Conservation (phyloP, 192 early-diverging fungal genomes). For the Coemansia reversa region DNA sequence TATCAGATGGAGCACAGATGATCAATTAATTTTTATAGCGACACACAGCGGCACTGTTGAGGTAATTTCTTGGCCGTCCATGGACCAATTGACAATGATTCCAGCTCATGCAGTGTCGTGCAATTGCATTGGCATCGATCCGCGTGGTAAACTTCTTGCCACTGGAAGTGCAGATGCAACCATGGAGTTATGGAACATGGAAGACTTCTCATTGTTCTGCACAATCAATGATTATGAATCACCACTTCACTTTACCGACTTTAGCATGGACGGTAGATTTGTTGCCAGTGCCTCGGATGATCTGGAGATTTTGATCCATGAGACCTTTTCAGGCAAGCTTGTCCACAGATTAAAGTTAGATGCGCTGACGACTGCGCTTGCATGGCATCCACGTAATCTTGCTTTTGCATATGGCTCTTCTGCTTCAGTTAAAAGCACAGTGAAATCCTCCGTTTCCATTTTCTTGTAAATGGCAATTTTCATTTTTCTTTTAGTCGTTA, state of each 20-base stretch:
- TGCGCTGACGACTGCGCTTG: constrained; percentile 31
- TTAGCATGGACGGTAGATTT: constrained; percentile 39
- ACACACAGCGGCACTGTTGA: constrained; percentile 40
- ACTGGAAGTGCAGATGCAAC: constrained; percentile 44
- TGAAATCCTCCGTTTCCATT: constrained; percentile 21
- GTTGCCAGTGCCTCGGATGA: constrained; percentile 49
- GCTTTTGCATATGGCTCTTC: constrained; percentile 37
- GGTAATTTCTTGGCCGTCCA: constrained; percentile 37
- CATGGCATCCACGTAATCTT: constrained; percentile 50
- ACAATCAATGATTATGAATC: constrained; percentile 35
- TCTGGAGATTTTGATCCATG: constrained; percentile 25
- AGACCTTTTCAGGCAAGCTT: constrained; percentile 26
- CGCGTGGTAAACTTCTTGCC: constrained; percentile 22
- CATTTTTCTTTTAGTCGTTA: not conserved
- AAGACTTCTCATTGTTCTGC: constrained; percentile 29
- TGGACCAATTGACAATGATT: constrained; percentile 36
- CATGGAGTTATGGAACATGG: constrained; percentile 29
- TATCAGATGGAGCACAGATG: constrained; percentile 29
- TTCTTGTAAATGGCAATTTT: constrained; percentile 8
- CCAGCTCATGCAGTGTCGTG: constrained; percentile 37
- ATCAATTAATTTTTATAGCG: constrained; percentile 27
- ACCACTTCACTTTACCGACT: constrained; percentile 30
- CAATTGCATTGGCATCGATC: constrained; percentile 32
- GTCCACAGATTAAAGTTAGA: constrained; percentile 22
- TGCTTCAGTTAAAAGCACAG: constrained; percentile 10